Conservation (phyloP, 2,329 filamentous ascomycete species). For the Aureobasidium sp. region DNA sequence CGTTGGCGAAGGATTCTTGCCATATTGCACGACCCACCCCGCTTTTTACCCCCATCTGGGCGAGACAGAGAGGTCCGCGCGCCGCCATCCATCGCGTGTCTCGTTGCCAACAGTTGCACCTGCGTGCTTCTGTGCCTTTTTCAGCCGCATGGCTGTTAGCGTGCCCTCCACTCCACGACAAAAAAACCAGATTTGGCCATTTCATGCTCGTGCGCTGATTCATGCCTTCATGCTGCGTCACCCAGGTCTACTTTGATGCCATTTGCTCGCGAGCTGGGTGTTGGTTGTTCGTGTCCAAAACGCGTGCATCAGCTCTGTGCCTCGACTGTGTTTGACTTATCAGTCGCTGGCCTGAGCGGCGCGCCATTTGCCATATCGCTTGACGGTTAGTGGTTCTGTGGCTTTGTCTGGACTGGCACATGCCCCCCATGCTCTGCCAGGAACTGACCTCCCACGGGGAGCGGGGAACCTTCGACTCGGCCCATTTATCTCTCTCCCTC, state of each 20-base stretch:
- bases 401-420: constrained; percentile 10
- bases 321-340: not conserved
- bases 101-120: not conserved
- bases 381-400: constrained; percentile 8
- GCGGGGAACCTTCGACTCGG: not conserved
- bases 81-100: constrained; percentile 20
- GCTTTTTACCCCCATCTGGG: constrained; percentile 8
- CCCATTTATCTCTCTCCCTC: not conserved
- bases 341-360: not conserved
- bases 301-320: not conserved
- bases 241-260: not conserved
- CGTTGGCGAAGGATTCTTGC: not conserved
- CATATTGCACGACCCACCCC: not conserved
- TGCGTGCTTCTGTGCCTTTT: not conserved
- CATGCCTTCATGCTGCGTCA: not conserved
- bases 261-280: not conserved
- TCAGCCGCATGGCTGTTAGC: constrained; percentile 3
- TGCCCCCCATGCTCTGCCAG: constrained; percentile 4
- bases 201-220: not conserved
- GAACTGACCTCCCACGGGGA: not conserved
- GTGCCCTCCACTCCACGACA: not conserved
- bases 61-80: constrained; percentile 16
- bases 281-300: not conserved
- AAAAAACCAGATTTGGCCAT: constrained; percentile 6
- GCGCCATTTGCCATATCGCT: constrained; percentile 7